Base-by-base conservation (phyloP, 2,329 filamentous ascomycete species). In the Fusarium falciforme region DNA sequence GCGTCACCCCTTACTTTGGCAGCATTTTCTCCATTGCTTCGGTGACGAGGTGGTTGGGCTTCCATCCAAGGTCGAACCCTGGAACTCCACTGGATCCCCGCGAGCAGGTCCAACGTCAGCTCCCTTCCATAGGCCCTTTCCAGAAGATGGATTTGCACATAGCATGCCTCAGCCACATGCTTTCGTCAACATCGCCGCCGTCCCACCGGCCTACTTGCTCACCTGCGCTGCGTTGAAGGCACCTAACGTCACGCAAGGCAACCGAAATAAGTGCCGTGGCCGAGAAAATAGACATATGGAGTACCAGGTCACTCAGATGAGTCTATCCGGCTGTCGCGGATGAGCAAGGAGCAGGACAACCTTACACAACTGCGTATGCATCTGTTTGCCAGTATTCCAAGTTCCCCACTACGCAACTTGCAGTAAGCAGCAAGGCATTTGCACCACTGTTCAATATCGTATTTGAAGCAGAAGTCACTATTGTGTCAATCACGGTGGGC, bases 1-100 rank as follows among this genome's bases (percentile, higher is more conserved):
- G 42, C 60, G 35, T 60, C 54, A 65, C 57, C 58, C 62, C 67
- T 66, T 57, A 60, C 59, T 58, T 38, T 58, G 20, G n/a, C 54
- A 58, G 44, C 20, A 33, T 33, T 54, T 61, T 20, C 54, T 54
- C 42, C 44, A 49, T 58, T 42, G 58, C 44, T 52, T 47, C 38
- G 36, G 35, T 44, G 40, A 58, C 29, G 38, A 22, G 40, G 64
- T 52, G 52, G 63, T 68, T 64, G 59, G 64, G 64, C 58, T 57
- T 35, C 33, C 33, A 27, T 52, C 42, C 58, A 61, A 47, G 40
- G 58, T 17, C 38, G 40, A 52, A 36, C 36, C 42, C 59, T 61
- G 40, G 33, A 58, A 70, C 63, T 31, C 55, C 63, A 64, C 62
- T 44, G 33, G 17, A 36, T 36, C 31, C 62, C 63, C 63, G 33